Evolutionary conservation across 2,329 filamentous ascomycete genomes (phyloP), one percentile per base, ranked within the genome.

Genomic region (Dactylonectria estremocensis): DNA sequence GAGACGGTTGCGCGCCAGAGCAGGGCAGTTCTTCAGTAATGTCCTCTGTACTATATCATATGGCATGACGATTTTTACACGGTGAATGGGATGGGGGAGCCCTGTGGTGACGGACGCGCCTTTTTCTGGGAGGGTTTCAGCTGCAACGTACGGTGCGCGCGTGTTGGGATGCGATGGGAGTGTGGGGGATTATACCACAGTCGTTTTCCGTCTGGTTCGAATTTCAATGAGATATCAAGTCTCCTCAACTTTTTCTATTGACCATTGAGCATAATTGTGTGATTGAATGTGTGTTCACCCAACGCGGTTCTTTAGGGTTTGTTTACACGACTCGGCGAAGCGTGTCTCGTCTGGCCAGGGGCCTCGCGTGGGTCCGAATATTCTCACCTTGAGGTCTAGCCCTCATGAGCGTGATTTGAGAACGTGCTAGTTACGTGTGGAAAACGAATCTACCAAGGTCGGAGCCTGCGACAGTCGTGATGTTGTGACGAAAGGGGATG

Each of bases 1-100:
- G 54, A 66, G 66, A 72, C 63, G 66, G 61, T 55, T 66, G 67
- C 64, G 66, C 49, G 58, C 62, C 53, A 52, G 66, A 71, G 64
- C 63, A 60, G 69, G 70, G 59, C 69, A 72, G 64, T 69, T 69
- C 67, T 64, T 54, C 66, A 60, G 73, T 68, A 61, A 70, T 72
- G 69, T 69, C 71, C 66, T 64, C 68, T 76, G 68, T 76, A 74
- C 68, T 72, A 69, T 76, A 70, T 70, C 58, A 61, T 56, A 68
- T 68, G 61, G 53, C 67, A 72, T 69, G 71, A 64, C 64, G 56
- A 45, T 59, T 73, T 68, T 66, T 56, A 61, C 63, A 68, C 65
- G 61, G 63, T 40, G 64, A 67, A 73, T 68, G 68, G 61, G 66
- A 61, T 61, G 46, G 61, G 65, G 70, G 55, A 65, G 71, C 59